A percentile compares a stretch with the other conserved stretches of the same genome.
Evolutionary conservation across 257 asterid species (phyloP).

Genomic region (Lantana camara): DNA sequence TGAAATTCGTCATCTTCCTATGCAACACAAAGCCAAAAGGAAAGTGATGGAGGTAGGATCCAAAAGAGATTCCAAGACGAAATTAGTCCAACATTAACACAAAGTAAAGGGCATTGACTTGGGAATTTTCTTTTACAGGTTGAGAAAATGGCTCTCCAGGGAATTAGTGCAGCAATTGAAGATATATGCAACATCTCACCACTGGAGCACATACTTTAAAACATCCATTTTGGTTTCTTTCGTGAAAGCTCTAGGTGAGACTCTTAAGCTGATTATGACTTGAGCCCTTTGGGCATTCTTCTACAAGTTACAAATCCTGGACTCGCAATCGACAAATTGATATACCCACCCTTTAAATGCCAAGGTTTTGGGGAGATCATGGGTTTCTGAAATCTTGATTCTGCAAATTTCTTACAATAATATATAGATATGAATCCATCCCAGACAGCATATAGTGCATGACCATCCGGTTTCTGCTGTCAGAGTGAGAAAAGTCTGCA

Average conservation of each 20-base stretch:
- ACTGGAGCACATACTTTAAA: slow-evolving; percentile 48
- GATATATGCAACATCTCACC: slow-evolving; percentile 51
- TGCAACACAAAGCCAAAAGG: slow-evolving; percentile 71
- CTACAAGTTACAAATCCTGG: too few relatives aligned
- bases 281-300: not conserved
- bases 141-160: slow-evolving; percentile 72
- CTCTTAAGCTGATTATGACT: not conserved
- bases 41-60: slow-evolving; percentile 71
- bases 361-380: too few relatives aligned
- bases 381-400: not conserved
- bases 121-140: slow-evolving; percentile 53
- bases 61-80: not conserved
- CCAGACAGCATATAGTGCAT: not conserved
- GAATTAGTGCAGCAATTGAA: slow-evolving; percentile 68
- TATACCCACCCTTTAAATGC: too few relatives aligned
- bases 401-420: slow-evolving; percentile 3
- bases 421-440: slow-evolving; percentile 8
- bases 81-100: not conserved
- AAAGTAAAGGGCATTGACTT: slow-evolving; percentile 1
- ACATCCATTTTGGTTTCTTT: slow-evolving; percentile 9
- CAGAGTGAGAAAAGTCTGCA: not conserved
- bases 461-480: slow-evolving; percentile 1
- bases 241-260: slow-evolving; percentile 1
- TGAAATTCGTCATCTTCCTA: slow-evolving; percentile 85
- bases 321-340: too few relatives aligned